Evolutionary conservation across 2,329 filamentous ascomycete species (phyloP).

Genomic region (Venturiaceae sp.): DNA sequence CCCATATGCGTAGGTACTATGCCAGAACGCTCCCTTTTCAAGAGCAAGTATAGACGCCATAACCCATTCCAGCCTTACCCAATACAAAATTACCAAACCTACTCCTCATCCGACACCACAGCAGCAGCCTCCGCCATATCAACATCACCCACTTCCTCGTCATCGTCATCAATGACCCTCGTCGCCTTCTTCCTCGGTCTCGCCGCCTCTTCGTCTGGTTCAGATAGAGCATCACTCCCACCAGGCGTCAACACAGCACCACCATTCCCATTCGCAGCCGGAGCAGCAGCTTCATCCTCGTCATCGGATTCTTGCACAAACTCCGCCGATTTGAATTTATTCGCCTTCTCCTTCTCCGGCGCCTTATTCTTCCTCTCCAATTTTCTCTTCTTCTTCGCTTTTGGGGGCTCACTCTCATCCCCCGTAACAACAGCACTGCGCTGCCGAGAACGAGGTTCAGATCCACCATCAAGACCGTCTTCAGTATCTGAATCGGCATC

Average conservation of each 20-base stretch:
- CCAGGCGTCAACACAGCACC: conserved; percentile 10
- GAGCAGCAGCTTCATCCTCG: conserved; percentile 7
- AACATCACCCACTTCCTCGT: conserved; percentile 13
- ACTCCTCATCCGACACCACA: background rate
- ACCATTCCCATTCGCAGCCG: conserved; percentile 4
- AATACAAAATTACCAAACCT: background rate
- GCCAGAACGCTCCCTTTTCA: background rate
- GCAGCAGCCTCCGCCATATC: background rate
- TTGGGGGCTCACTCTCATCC: conserved; percentile 45
- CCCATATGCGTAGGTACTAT: background rate
- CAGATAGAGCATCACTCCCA: conserved; percentile 5
- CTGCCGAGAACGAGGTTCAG: conserved; percentile 14
- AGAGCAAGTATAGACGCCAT: background rate
- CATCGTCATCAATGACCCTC: conserved; percentile 23
- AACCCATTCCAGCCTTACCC: background rate
- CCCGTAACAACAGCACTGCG: conserved; percentile 28
- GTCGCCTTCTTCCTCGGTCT: conserved; percentile 20
- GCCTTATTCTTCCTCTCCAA: conserved; percentile 42
- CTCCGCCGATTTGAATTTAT: conserved; percentile 80
- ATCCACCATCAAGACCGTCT: conserved; percentile 11
- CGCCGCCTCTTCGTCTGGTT: conserved; percentile 15
- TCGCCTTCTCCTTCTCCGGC: conserved; percentile 24
- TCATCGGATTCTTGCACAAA: conserved; percentile 69
- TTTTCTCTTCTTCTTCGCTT: conserved; percentile 49
- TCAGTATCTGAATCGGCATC: conserved; percentile 30